Evolutionary conservation across 2,329 filamentous ascomycete genomes (phyloP).

Genomic region (Falciphora oryzae): DNA sequence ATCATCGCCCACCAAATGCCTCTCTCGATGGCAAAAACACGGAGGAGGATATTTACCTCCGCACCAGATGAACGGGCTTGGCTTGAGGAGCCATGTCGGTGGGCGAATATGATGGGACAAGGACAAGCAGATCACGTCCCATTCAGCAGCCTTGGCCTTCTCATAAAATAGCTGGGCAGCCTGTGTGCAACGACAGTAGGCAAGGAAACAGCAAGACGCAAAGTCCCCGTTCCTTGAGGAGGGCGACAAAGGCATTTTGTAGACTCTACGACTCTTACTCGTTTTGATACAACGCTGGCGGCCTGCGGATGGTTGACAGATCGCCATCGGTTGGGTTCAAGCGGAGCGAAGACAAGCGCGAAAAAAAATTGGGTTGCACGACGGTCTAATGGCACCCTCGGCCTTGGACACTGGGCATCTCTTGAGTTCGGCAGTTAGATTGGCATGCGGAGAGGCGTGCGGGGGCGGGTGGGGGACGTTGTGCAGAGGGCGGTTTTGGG

Average conservation of each 20-base stretch:
- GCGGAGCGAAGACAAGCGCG: neutral
- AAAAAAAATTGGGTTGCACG: too few species aligned
- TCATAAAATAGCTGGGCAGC: too few species aligned
- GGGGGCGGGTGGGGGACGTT: neutral
- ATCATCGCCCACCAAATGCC: neutral
- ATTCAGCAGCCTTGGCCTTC: neutral
- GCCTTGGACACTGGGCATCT: neutral
- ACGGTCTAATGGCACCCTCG: too few species aligned
- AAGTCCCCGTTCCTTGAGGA: neutral
- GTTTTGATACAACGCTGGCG: neutral
- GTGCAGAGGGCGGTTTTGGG: too few species aligned
- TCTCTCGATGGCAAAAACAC: neutral
- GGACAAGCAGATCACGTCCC: neutral
- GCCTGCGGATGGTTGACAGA: too few species aligned
- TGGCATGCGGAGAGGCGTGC: neutral
- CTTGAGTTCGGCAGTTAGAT: neutral
- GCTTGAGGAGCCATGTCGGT: neutral
- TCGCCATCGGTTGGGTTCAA: neutral
- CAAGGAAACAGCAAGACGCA: neutral
- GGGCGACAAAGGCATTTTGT: neutral
- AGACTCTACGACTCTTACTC: neutral
- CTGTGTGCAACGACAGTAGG: neutral
- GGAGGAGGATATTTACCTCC: neutral
- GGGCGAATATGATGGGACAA: neutral
- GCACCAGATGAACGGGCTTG: conserved; percentile 6